These are phyloP conservation scores for Kalaharituber pfeilii DNA, from an alignment of 2,329 filamentous ascomycete species.

Conservation along the genomic window DNA sequence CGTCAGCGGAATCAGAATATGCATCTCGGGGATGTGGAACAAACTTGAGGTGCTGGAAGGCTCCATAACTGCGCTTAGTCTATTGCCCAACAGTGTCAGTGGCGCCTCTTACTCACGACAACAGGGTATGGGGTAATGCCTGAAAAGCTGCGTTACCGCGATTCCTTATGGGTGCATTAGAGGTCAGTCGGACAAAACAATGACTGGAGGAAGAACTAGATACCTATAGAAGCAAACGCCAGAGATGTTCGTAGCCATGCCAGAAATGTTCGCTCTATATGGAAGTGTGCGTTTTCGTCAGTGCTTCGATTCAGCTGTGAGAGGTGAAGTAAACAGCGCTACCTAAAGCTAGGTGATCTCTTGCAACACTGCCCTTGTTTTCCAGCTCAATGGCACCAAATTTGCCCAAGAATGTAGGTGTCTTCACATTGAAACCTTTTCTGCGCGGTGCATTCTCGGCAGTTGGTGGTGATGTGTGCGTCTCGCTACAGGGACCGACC, in stretches of 20 bases:
- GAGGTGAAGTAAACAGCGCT: conserved; percentile 8
- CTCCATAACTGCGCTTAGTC: too few relatives aligned
- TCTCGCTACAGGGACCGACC: too few relatives aligned
- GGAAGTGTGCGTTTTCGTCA: not conserved
- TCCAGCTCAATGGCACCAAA: conserved; percentile 51
- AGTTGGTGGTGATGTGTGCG: too few relatives aligned
- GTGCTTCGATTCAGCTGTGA: not conserved
- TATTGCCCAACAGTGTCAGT: too few relatives aligned
- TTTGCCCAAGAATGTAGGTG: conserved; percentile 6
- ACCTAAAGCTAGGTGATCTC: conserved; percentile 70
- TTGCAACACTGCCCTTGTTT: conserved; percentile 68
- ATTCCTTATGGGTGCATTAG: conserved; percentile 36
- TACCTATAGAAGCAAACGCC: conserved; percentile 54
- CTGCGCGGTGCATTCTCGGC: too few relatives aligned
- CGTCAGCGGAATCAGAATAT: too few relatives aligned
- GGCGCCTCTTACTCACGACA: too few relatives aligned
- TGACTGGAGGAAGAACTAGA: too few relatives aligned
- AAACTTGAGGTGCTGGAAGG: too few relatives aligned
- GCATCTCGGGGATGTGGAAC: too few relatives aligned
- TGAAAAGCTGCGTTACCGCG: conserved; percentile 64
- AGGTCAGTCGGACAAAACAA: too few relatives aligned
- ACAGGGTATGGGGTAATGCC: too few relatives aligned
- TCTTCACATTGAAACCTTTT: not conserved
- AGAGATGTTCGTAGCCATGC: conserved; percentile 72
- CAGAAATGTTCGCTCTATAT: conserved; percentile 60